phyloP scores from a whole-genome alignment of 768 basidiomycete genomes.

The Hebeloma cylindrosporum region DNA sequence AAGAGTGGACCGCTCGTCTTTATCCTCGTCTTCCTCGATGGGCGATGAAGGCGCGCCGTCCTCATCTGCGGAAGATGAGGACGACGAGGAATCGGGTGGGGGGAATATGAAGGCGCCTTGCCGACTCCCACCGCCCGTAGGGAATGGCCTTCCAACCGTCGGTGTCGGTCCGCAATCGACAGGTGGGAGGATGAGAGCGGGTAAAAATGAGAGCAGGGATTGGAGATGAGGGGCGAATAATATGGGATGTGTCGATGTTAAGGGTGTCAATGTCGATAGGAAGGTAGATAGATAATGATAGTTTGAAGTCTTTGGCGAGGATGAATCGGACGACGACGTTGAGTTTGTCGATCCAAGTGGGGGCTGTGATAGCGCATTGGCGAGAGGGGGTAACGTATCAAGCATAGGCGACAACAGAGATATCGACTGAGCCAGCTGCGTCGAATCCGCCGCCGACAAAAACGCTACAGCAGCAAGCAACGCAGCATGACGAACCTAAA shows the following conservation, averaged over 20 bases:
- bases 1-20: constrained; percentile 69
- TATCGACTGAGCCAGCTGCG: constrained; percentile 60
- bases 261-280: constrained; percentile 66
- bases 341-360: constrained; percentile 27
- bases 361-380: constrained; percentile 34
- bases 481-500: constrained; percentile 70
- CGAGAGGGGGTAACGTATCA: constrained; percentile 64
- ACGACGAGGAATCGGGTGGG: constrained; percentile 22
- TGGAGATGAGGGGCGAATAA: constrained; percentile 76
- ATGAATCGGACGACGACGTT: constrained; percentile 12
- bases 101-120: constrained; percentile 44
- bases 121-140: constrained; percentile 26
- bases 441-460: constrained; percentile 58
- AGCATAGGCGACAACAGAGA: constrained; percentile 71
- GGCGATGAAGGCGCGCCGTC: constrained; percentile 31
- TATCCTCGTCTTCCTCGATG: constrained; percentile 42
- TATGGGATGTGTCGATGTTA: constrained; percentile 63
- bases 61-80: constrained; percentile 23
- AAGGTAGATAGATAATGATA: constrained; percentile 60
- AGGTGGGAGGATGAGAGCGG: constrained; percentile 64
- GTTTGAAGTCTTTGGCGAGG: constrained; percentile 30
- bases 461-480: constrained; percentile 71
- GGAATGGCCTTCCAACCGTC: constrained; percentile 47
- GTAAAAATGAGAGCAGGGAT: constrained; percentile 68
- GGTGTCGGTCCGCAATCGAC: constrained; percentile 52